phyloP scores from a whole-genome alignment of 2,329 filamentous ascomycete species.

The Claviceps digitariae region DNA sequence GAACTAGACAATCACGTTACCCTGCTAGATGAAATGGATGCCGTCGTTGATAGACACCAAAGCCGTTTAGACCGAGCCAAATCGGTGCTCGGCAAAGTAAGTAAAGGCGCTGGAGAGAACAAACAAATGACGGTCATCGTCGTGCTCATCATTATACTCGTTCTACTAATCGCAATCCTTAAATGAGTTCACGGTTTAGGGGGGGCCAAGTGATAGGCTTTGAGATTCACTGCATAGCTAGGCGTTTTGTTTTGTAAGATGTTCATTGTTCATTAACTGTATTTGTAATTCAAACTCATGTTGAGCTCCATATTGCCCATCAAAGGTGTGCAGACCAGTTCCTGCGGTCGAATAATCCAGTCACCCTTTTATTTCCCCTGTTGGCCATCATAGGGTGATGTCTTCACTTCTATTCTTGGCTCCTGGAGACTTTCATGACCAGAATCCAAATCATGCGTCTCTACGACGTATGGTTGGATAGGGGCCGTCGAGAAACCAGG shows the following conservation, averaged over 20 bases:
- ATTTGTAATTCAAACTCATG: not conserved
- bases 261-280: not conserved
- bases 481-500: not conserved
- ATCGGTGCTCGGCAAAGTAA: conserved; percentile 56
- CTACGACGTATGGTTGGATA: not conserved
- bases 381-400: too few species aligned
- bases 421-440: not conserved
- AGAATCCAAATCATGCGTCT: not conserved
- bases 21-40: conserved; percentile 81
- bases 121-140: conserved; percentile 78
- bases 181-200: conserved; percentile 38
- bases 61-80: conserved; percentile 62
- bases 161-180: conserved; percentile 69
- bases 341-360: not conserved
- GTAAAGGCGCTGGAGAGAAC: conserved; percentile 65
- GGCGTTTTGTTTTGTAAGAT: not conserved
- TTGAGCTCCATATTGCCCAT: not conserved
- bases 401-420: not conserved
- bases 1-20: conserved; percentile 85
- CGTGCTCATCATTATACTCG: conserved; percentile 65
- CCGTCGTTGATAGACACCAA: conserved; percentile 68
- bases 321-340: not conserved
- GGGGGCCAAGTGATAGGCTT: not conserved
- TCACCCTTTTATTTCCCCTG: too few species aligned
- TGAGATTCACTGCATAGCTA: not conserved